Evolutionary conservation across 164 flowering plant species (phyloP).

Genomic region (Aristolochia californica): DNA sequence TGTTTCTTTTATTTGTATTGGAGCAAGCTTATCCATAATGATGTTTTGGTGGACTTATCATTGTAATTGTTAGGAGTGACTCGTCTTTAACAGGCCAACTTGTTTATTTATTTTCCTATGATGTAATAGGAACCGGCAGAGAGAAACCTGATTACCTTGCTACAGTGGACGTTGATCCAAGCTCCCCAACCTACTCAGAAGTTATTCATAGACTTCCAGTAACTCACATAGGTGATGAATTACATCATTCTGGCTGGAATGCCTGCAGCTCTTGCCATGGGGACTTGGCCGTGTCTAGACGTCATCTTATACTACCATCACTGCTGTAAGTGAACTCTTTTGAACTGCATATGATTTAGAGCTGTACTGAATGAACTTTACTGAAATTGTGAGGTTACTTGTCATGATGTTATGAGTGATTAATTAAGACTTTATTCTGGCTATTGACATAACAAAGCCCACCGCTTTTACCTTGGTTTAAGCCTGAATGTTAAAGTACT

Average conservation of each 20-base stretch:
- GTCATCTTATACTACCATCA: slow-evolving; percentile 75
- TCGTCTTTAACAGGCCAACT: background rate
- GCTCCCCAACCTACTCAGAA: slow-evolving; percentile 74
- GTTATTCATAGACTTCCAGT: slow-evolving; percentile 80
- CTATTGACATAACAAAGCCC: too few species aligned
- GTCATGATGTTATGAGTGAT: too few species aligned
- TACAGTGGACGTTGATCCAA: slow-evolving; percentile 89
- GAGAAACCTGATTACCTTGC: slow-evolving; percentile 87
- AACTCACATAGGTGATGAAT: slow-evolving; percentile 71
- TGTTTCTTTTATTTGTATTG: too few species aligned
- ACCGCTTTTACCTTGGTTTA: background rate
- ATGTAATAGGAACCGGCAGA: slow-evolving; percentile 60
- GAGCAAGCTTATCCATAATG: too few species aligned
- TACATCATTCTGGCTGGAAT: slow-evolving; percentile 98
- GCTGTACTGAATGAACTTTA: background rate
- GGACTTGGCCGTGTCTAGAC: slow-evolving; percentile 66
- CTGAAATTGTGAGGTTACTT: background rate
- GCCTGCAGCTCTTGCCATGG: slow-evolving; percentile 98
- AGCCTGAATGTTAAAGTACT: too few species aligned
- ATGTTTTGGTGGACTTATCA: background rate
- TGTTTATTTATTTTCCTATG: background rate
- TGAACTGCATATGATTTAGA: background rate
- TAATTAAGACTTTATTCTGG: too few species aligned
- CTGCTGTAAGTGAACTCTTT: slow-evolving; percentile 43
- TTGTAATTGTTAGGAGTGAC: background rate